phyloP scores from a whole-genome alignment of 2,329 filamentous ascomycete species.

The Chalara sp. region DNA sequence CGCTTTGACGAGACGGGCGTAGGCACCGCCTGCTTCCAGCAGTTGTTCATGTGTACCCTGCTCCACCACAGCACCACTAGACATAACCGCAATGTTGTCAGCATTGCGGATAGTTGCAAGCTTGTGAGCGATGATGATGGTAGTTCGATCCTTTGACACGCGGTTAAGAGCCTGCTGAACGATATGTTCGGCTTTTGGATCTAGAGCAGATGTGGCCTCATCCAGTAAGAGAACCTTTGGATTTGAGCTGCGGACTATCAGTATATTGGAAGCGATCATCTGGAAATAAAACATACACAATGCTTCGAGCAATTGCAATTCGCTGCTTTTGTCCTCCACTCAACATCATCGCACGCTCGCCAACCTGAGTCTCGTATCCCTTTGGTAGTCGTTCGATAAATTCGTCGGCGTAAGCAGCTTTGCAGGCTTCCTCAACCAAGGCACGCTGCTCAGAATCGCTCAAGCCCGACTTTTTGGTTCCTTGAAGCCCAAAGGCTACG shows the following conservation, averaged over 20 bases:
- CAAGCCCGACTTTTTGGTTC: background rate
- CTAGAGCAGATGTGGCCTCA: conserved; percentile 84
- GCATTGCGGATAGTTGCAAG: conserved; percentile 87
- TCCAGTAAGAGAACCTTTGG: conserved; percentile 86
- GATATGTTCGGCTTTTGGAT: conserved; percentile 85
- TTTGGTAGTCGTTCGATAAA: conserved; percentile 61
- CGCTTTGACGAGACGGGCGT: background rate
- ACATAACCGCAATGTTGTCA: conserved; percentile 91
- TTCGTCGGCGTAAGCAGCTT: conserved; percentile 85
- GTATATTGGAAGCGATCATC: no score
- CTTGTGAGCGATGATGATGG: conserved; percentile 81
- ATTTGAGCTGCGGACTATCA: no score
- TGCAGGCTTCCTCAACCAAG: conserved; percentile 65
- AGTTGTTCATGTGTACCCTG: conserved; percentile 80
- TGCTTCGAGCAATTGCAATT: conserved; percentile 86
- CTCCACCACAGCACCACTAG: conserved; percentile 70
- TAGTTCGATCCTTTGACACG: conserved; percentile 77
- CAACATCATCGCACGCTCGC: conserved; percentile 80
- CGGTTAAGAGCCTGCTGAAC: conserved; percentile 85
- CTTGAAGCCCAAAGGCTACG: conserved; percentile 5
- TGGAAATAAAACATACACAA: conserved; percentile 76
- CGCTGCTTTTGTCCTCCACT: conserved; percentile 93
- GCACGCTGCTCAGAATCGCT: background rate
- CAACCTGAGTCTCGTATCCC: conserved; percentile 83
- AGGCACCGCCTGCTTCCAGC: conserved; percentile 40